Evolutionary conservation across 2,329 filamentous ascomycete species (phyloP), one percentile per base, ranked within the genome.

Genomic region (Aspergillus vadensis): DNA sequence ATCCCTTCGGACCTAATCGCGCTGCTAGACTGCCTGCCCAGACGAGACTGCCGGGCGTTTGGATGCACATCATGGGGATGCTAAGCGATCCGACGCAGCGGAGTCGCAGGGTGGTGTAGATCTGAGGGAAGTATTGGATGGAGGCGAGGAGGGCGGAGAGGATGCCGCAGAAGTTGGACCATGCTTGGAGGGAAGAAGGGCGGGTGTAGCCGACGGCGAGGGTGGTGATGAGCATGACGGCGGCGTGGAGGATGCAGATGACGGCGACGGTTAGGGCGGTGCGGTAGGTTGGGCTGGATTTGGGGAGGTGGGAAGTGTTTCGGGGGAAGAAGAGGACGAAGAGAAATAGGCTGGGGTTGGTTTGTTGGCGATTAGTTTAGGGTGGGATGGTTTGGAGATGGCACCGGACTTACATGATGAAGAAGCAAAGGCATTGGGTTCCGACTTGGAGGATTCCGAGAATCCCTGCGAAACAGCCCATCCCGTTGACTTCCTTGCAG

Each of bases 21-120:
- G 86, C 86, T 54, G 89, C 92, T 47, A 99, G 79, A 74, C 92
- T 97, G 12, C 85, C 88, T 0, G 94, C 92, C 79, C 96, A 98
- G 6, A 99, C 80, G 67, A 97, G 88, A 61, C 92, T 92, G 0
- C 95, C 95, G 0, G 95, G 95, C 0, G 94, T 97, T 76, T 99
- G 95, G 36, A 99, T 97, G 73, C 91, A 90, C 93, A 99, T 98
- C 90, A 97, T 98, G 4, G 92, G 89, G 59, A 99, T 95, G 71
- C 92, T 97, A 69, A 99, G 80, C 74, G 92, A 97, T 57, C 92
- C 92, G 2, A 96, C 90, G 69, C 93, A 89, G 73, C 94, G 90
- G 60, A 97, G 81, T 55, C 82, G 85, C 78, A 91, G 96, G 0
- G 95, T 99, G 55, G 91, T 97, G 79, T 88, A 92, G 65, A 99